Base-by-base conservation (phyloP, 78 protist species). In the Planoprotostelium fungivorum region DNA sequence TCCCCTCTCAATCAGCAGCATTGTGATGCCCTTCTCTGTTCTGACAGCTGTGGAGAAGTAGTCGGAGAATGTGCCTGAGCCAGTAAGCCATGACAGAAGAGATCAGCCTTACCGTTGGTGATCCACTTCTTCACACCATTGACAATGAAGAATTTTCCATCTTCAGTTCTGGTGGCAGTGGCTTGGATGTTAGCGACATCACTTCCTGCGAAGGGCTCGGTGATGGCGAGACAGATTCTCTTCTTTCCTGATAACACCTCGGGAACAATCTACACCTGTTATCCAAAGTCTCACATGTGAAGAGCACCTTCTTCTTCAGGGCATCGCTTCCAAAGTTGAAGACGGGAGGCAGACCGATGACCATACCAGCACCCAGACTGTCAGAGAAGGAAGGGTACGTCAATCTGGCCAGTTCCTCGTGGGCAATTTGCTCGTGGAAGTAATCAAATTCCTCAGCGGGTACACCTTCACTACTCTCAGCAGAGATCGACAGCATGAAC, bases 281-380 rank as follows among this genome's bases (percentile, higher is more conserved):
- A 16, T 25, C 34, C 16, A 85, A 36, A 16, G 16, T 36, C 16
- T 37, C 87, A 37, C 5, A 16, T 37, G 5, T 5, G 16, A 37
- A 85, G 16, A 25, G 5, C 37, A 85, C 87, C 89, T 92, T 91
- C 37, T 92, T 38, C 84, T 91, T 91, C 92, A 91, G 87, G 38
- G 87, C 35, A 34, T 92, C 94, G 16, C 87, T 5, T 9, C 95
- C 93, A 84, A 91, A 91, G 85, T 93, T 39, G 89, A 90, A 38
- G 36, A 93, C 51, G 1, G 94, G 94, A 29, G 94, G 94, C 36
- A 93, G 86, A 29, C 95, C 95, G 84, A 94, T 94, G 89, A 38
- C 37, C 34, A 90, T 37, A 37, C 87, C 87, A 16, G 63, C 87
- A 36, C 35, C 1, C 29, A 1, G 31, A 9, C 93, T 90, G 88